Conservation (phyloP, 129 eudicot species). For the Arctium lappa region DNA sequence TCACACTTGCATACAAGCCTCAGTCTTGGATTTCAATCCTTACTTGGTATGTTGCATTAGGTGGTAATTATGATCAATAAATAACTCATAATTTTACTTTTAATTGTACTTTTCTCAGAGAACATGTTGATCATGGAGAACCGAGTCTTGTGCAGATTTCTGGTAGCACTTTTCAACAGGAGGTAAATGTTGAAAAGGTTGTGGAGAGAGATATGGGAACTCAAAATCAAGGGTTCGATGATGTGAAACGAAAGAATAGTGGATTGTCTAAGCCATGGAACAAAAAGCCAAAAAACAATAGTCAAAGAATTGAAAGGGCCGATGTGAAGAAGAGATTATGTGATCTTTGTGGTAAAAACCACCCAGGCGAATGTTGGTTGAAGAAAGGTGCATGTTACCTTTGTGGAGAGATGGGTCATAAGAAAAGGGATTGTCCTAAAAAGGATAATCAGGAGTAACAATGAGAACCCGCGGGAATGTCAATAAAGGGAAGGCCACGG, state of each 20-base stretch:
- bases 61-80: neutral
- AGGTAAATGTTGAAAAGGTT: neutral
- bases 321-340: neutral
- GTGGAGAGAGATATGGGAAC: neutral
- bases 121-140: neutral
- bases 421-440: neutral
- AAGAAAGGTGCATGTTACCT: neutral
- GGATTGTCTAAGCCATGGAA: neutral
- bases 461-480: neutral
- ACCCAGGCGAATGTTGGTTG: too few relatives aligned
- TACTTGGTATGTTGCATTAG: neutral
- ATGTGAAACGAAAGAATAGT: neutral
- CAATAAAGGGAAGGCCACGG: neutral
- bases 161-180: neutral
- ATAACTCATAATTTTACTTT: neutral
- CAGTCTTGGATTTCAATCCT: neutral
- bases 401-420: neutral
- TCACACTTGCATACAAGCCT: neutral
- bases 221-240: neutral
- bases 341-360: too few relatives aligned
- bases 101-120: neutral
- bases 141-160: neutral
- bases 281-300: neutral
- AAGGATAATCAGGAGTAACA: neutral
- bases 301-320: neutral